These are phyloP conservation scores for Verruconis gallopava DNA, from an alignment of 2,329 filamentous ascomycete species.

Conservation along the genomic window DNA sequence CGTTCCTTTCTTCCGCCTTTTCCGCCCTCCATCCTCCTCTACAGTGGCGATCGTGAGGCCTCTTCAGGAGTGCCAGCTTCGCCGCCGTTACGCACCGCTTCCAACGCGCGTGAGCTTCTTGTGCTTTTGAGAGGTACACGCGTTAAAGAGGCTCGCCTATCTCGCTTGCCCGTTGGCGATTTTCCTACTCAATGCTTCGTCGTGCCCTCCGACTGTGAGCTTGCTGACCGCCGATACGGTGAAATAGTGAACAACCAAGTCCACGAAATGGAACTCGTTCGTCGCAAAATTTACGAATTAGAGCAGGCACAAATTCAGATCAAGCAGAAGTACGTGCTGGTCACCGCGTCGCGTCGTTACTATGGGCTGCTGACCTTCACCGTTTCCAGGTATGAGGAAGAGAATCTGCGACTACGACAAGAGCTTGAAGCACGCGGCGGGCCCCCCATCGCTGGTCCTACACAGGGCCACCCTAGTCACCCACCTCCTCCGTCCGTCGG, in stretches of 20 bases:
- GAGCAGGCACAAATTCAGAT: constrained; percentile 80
- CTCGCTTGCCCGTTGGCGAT: not conserved
- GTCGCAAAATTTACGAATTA: constrained; percentile 84
- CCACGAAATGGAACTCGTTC: constrained; percentile 87
- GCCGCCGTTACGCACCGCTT: too few relatives aligned
- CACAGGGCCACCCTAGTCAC: constrained; percentile 54
- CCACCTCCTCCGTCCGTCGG: constrained; percentile 76
- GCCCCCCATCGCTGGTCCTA: constrained; percentile 51
- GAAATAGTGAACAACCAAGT: constrained; percentile 71
- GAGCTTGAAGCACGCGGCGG: constrained; percentile 68
- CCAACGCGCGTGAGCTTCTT: too few relatives aligned
- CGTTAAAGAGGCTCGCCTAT: not conserved
- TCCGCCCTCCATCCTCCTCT: too few relatives aligned
- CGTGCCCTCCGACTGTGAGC: too few relatives aligned
- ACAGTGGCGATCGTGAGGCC: too few relatives aligned
- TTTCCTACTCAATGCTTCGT: not conserved
- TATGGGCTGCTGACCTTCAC: too few relatives aligned
- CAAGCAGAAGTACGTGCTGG: constrained; percentile 73
- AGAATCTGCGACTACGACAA: constrained; percentile 71
- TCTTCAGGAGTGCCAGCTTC: too few relatives aligned
- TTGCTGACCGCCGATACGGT: too few relatives aligned
- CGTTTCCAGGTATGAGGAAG: constrained; percentile 84
- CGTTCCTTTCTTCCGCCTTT: constrained; percentile 35
- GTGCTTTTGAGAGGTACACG: too few relatives aligned
- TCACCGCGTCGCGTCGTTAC: not conserved